A percentile compares a stretch with the other conserved stretches of the same genome.
These are phyloP conservation scores for Trichoderma arundinaceum DNA, from an alignment of 2,329 filamentous ascomycete genomes.

Conservation along the genomic window DNA sequence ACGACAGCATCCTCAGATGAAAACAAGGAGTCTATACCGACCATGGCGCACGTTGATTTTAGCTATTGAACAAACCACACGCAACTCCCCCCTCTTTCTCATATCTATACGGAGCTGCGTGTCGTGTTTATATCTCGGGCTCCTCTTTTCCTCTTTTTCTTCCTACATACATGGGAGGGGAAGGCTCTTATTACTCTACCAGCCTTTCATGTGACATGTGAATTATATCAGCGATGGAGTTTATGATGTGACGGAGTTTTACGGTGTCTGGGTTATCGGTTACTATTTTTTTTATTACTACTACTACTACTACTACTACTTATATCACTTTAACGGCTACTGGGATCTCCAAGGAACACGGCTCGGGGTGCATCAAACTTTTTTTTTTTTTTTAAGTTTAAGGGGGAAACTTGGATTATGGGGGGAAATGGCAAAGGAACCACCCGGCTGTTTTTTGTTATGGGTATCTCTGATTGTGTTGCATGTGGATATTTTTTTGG, in stretches of 20 bases:
- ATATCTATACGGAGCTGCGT: neutral
- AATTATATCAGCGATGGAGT: slow-evolving; percentile 46
- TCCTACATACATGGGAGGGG: neutral
- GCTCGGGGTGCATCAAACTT: slow-evolving; percentile 20
- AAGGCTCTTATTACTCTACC: slow-evolving; percentile 39
- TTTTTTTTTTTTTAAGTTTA: neutral
- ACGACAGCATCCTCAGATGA: slow-evolving; percentile 52
- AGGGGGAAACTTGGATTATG: slow-evolving; percentile 1
- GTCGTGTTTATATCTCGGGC: slow-evolving; percentile 23
- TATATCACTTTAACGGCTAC: slow-evolving; percentile 8
- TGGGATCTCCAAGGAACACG: slow-evolving; percentile 13
- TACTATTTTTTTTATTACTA: neutral
- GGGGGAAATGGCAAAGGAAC: slow-evolving; percentile 14
- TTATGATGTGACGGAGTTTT: slow-evolving; percentile 33
- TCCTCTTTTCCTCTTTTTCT: neutral
- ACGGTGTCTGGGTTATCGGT: slow-evolving; percentile 6
- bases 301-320: neutral
- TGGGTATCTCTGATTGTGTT: slow-evolving; percentile 13
- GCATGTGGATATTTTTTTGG: slow-evolving; percentile 26
- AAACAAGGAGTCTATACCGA: slow-evolving; percentile 53
- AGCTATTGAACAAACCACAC: slow-evolving; percentile 56
- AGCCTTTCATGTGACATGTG: slow-evolving; percentile 40
- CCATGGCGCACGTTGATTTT: slow-evolving; percentile 66
- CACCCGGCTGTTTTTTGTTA: slow-evolving; percentile 11
- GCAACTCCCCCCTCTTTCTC: neutral